phyloP scores from a whole-genome alignment of 768 basidiomycete species.

The Tricholoma sp. region DNA sequence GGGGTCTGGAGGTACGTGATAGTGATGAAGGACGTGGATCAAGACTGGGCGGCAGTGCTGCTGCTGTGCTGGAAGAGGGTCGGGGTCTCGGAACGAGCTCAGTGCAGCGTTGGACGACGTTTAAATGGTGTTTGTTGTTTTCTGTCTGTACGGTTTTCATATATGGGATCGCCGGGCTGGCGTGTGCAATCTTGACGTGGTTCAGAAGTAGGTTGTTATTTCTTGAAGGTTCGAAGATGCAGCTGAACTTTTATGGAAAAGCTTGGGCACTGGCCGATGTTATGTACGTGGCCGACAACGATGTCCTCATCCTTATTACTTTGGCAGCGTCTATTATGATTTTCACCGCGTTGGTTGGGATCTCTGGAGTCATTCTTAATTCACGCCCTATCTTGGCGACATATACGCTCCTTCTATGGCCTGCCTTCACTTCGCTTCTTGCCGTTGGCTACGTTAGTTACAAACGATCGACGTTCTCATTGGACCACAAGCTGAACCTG shows the following conservation, averaged over 20 bases:
- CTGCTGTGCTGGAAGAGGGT: constrained; percentile 29
- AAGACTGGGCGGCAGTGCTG: constrained; percentile 2
- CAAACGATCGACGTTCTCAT: constrained; percentile 51
- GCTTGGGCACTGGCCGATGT: constrained; percentile 62
- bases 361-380: constrained; percentile 57
- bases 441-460: constrained; percentile 63
- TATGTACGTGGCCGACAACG: constrained; percentile 54
- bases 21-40: not conserved
- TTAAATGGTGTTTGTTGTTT: constrained; percentile 56
- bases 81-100: constrained; percentile 33
- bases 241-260: constrained; percentile 18
- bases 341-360: constrained; percentile 54
- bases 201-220: constrained; percentile 40
- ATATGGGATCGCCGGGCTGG: constrained; percentile 48
- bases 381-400: constrained; percentile 63
- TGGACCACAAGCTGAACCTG: constrained; percentile 63
- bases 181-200: constrained; percentile 54
- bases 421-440: constrained; percentile 49
- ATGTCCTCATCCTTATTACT: constrained; percentile 51
- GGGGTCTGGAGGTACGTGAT: constrained; percentile 10
- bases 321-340: constrained; percentile 52
- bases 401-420: constrained; percentile 67
- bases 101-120: constrained; percentile 49
- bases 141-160: constrained; percentile 50
- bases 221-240: not conserved